Percentiles rank a stretch among this genome's conserved stretches.
Conservation (phyloP, 345 rosid species). For the Lepidium sativum region DNA sequence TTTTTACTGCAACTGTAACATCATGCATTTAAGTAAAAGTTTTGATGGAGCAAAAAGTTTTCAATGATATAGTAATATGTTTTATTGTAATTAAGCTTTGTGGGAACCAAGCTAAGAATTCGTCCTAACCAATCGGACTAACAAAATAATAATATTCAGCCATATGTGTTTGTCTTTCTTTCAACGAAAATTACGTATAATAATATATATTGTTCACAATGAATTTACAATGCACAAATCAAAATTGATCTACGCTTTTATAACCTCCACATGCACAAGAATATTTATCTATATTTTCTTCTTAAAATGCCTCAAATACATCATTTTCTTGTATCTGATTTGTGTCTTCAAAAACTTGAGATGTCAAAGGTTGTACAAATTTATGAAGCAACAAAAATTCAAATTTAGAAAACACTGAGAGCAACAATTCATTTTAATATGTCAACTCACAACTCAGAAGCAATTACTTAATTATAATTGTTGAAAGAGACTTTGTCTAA, state of each 20-base stretch:
- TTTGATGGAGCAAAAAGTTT: too few relatives aligned
- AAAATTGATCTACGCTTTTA: not conserved
- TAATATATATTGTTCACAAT: too few relatives aligned
- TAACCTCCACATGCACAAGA: slow-evolving; percentile 1
- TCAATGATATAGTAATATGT: too few relatives aligned
- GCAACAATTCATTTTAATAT: slow-evolving; percentile 6
- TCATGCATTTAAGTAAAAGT: too few relatives aligned
- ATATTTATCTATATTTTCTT: not conserved
- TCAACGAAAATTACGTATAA: too few relatives aligned
- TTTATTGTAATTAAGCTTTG: too few relatives aligned
- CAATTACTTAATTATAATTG: slow-evolving; percentile 4
- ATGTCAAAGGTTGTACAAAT: slow-evolving; percentile 18
- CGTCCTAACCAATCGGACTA: too few relatives aligned
- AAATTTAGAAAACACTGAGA: slow-evolving; percentile 13
- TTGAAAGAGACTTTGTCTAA: slow-evolving; percentile 16
- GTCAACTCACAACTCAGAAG: slow-evolving; percentile 7
- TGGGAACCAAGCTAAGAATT: too few relatives aligned
- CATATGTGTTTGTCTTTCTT: too few relatives aligned
- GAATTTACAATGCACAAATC: too few relatives aligned
- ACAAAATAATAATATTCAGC: too few relatives aligned
- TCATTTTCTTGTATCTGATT: not conserved
- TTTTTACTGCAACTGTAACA: too few relatives aligned
- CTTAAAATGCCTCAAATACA: not conserved
- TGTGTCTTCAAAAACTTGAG: not conserved
- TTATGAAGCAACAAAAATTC: slow-evolving; percentile 14